Evolutionary conservation across 2,329 filamentous ascomycete genomes (phyloP).

Genomic region (Escovopsis sp.): DNA sequence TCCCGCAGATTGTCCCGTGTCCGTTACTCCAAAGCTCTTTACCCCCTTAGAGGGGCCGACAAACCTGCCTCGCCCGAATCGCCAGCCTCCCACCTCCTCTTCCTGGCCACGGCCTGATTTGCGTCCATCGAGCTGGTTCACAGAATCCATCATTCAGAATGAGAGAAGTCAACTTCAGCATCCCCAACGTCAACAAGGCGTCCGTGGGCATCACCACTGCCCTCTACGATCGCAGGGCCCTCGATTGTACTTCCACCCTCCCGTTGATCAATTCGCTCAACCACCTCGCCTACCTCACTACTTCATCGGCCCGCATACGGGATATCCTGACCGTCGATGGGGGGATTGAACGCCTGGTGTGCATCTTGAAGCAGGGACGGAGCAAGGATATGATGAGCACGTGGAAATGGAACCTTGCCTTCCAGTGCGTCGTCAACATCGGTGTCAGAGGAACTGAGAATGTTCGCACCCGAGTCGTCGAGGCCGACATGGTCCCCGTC

Average conservation of each 20-base stretch:
- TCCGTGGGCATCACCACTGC: constrained; percentile 97
- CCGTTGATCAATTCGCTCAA: constrained; percentile 98
- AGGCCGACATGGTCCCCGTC: constrained; percentile 97
- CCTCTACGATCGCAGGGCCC: constrained; percentile 89
- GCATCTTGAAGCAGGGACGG: constrained; percentile 92
- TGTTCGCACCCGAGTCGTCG: constrained; percentile 87
- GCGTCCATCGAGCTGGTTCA: not conserved
- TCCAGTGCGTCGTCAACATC: constrained; percentile 98
- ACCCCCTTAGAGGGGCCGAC: too few species aligned
- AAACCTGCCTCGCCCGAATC: too few species aligned
- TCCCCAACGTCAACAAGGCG: constrained; percentile 98
- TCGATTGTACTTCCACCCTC: constrained; percentile 95
- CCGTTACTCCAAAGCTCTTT: too few species aligned
- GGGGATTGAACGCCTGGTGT: constrained; percentile 89
- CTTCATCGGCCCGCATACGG: constrained; percentile 89
- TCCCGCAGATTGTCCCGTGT: too few species aligned
- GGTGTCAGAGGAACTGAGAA: constrained; percentile 89
- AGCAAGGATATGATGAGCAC: constrained; percentile 99
- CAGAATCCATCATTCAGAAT: constrained; percentile 42
- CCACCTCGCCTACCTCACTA: constrained; percentile 95
- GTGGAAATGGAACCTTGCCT: constrained; percentile 99
- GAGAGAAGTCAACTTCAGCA: constrained; percentile 99
- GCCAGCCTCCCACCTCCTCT: too few species aligned
- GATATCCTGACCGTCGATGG: constrained; percentile 98
- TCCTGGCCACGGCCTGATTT: not conserved